Conservation (phyloP, 225 moss, liverwort and hornwort genomes). For the Physcomitrellopsis africana region DNA sequence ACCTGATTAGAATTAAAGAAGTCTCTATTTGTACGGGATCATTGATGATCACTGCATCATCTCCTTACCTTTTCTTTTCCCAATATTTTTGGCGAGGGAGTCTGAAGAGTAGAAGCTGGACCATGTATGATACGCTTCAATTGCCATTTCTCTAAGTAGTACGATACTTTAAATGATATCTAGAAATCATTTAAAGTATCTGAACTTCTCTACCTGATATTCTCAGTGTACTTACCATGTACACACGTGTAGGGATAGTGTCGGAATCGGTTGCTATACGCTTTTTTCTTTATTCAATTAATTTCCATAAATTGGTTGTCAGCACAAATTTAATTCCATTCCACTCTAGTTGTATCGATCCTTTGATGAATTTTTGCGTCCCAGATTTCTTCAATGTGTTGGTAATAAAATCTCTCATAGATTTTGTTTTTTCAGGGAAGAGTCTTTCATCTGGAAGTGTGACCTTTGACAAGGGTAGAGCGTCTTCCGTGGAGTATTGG, state of each 20-base stretch:
- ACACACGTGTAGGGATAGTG: background rate
- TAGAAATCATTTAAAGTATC: background rate
- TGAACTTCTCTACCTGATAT: background rate
- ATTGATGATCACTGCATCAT: background rate
- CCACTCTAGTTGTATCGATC: background rate
- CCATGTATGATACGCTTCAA: background rate
- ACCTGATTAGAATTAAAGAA: background rate
- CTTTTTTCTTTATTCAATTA: background rate
- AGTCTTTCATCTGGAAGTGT: constrained; percentile 29
- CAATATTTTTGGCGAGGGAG: background rate
- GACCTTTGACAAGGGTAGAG: constrained; percentile 32
- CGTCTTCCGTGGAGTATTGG: constrained; percentile 47
- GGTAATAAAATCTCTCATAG: constrained; percentile 5
- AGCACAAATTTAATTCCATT: background rate
- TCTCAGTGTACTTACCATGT: background rate
- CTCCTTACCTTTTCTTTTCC: background rate
- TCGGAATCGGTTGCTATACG: background rate
- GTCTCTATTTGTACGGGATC: background rate
- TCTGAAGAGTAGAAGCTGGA: background rate
- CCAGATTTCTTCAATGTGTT: constrained; percentile 5
- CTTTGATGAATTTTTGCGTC: background rate
- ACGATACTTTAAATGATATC: background rate
- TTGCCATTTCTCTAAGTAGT: background rate
- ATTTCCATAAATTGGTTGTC: background rate
- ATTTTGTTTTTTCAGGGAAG: constrained; percentile 23